A percentile compares a stretch with the other conserved stretches of the same genome.
These are phyloP conservation scores for Arthrobotrys sphaeroides DNA, from an alignment of 2,329 filamentous ascomycete species.

Conservation along the genomic window DNA sequence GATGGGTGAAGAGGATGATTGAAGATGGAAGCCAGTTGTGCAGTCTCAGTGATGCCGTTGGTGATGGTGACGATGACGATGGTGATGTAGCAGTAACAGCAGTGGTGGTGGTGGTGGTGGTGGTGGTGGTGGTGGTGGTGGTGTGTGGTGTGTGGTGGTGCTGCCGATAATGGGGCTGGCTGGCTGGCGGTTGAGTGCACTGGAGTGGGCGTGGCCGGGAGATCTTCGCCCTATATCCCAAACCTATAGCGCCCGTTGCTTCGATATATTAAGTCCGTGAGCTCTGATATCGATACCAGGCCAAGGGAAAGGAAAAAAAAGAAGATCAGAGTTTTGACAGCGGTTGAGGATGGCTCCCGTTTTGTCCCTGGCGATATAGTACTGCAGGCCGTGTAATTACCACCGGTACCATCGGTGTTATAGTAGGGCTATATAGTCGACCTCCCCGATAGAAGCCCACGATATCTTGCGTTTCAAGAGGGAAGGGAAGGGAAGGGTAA, in stretches of 20 bases:
- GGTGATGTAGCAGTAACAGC: not conserved
- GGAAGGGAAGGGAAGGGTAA: slow-evolving; percentile 27
- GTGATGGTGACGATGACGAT: not conserved
- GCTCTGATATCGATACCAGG: slow-evolving; percentile 29
- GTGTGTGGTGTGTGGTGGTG: not conserved
- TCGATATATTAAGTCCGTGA: slow-evolving; percentile 27
- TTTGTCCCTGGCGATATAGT: slow-evolving; percentile 50
- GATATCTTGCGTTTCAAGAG: slow-evolving; percentile 52
- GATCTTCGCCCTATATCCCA: slow-evolving; percentile 52
- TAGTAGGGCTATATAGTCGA: slow-evolving; percentile 51
- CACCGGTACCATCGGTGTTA: slow-evolving; percentile 49
- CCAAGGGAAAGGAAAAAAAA: slow-evolving; percentile 8
- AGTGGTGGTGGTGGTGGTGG: not conserved
- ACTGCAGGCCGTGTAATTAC: slow-evolving; percentile 52
- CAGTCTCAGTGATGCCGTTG: not conserved
- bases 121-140: not conserved
- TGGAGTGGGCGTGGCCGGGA: slow-evolving; percentile 36
- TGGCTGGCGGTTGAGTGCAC: not conserved
- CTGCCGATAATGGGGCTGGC: slow-evolving; percentile 7
- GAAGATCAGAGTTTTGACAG: slow-evolving; percentile 52
- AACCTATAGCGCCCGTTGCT: slow-evolving; percentile 31
- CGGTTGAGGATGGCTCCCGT: slow-evolving; percentile 48
- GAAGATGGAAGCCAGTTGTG: too few species aligned
- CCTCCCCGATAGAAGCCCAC: slow-evolving; percentile 43
- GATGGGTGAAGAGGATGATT: not conserved